Conservation (phyloP, 495 filamentous ascomycete genomes). For the Parachaetomium inaequale region DNA sequence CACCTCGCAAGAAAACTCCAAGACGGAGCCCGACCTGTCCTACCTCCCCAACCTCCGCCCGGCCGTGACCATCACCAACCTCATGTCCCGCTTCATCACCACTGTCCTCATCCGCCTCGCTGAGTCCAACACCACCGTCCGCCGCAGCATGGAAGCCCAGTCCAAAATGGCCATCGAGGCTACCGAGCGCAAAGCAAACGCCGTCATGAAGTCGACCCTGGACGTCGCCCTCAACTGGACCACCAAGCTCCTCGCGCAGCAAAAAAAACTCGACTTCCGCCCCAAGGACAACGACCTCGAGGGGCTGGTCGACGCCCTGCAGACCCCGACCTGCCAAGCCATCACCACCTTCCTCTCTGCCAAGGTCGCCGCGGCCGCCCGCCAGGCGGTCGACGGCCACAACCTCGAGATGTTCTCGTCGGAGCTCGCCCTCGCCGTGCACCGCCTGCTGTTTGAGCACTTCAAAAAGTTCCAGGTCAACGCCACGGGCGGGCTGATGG, state of each 20-base stretch:
- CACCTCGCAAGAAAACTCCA: slow-evolving; percentile 68
- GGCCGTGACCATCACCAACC: slow-evolving; percentile 82
- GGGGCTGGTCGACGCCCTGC: slow-evolving; percentile 70
- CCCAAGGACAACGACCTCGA: slow-evolving; percentile 80
- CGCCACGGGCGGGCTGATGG: slow-evolving; percentile 87
- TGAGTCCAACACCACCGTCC: slow-evolving; percentile 79
- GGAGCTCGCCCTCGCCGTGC: slow-evolving; percentile 80
- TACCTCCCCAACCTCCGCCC: slow-evolving; percentile 76
- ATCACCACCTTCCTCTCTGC: slow-evolving; percentile 69
- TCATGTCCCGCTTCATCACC: slow-evolving; percentile 86
- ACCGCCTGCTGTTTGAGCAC: slow-evolving; percentile 78
- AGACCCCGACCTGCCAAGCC: slow-evolving; percentile 78
- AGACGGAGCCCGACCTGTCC: slow-evolving; percentile 80
- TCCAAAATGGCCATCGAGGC: slow-evolving; percentile 66
- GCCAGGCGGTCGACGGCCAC: slow-evolving; percentile 66
- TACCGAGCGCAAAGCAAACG: slow-evolving; percentile 86
- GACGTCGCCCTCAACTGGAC: slow-evolving; percentile 81
- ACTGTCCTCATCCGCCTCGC: slow-evolving; percentile 89
- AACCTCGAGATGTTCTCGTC: slow-evolving; percentile 74
- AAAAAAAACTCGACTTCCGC: slow-evolving; percentile 90
- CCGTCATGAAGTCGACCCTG: slow-evolving; percentile 78
- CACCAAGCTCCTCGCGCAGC: slow-evolving; percentile 64
- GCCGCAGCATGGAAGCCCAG: slow-evolving; percentile 85
- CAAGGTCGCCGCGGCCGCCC: slow-evolving; percentile 56
- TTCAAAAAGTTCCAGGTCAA: slow-evolving; percentile 91